Percentiles rank a stretch among this genome's conserved stretches.
Evolutionary conservation across 306 rosid genomes (phyloP).

Genomic region (Carpinus viminea): DNA sequence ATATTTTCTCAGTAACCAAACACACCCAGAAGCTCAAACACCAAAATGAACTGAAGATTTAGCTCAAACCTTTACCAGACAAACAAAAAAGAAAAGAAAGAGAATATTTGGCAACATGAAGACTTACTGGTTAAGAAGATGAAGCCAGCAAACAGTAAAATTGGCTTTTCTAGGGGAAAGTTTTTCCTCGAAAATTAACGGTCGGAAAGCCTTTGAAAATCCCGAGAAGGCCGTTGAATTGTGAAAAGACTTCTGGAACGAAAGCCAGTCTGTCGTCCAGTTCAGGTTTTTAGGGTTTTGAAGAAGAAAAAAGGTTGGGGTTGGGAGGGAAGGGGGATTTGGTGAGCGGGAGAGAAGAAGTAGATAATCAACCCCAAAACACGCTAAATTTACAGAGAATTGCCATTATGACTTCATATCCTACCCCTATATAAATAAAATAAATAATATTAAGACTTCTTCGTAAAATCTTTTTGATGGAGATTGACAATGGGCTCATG

Average conservation of each 20-base stretch:
- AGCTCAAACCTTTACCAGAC: neutral
- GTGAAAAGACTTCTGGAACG: neutral
- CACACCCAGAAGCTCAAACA: slow-evolving; percentile 9
- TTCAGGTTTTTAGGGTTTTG: slow-evolving; percentile 27
- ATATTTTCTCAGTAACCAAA: slow-evolving; percentile 28
- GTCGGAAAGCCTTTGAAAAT: slow-evolving; percentile 6
- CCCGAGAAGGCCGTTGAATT: slow-evolving; percentile 9
- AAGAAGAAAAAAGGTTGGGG: neutral
- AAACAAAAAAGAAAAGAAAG: neutral
- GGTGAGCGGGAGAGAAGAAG: slow-evolving; percentile 33
- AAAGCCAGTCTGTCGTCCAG: slow-evolving; percentile 4
- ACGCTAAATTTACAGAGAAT: slow-evolving; percentile 8
- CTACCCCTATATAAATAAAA: neutral
- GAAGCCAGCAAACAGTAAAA: slow-evolving; percentile 1
- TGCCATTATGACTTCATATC: neutral
- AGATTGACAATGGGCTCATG: neutral
- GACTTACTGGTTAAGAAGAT: slow-evolving; percentile 29
- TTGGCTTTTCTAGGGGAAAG: neutral
- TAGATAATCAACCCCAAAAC: neutral
- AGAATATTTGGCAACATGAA: neutral
- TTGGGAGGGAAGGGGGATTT: neutral
- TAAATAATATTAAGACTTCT: neutral
- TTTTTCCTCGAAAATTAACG: slow-evolving; percentile 9
- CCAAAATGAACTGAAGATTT: slow-evolving; percentile 1
- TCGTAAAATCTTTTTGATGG: neutral